Percentiles rank a stretch among this genome's conserved stretches.
Conservation (phyloP, 129 eudicot species). For the Escallonia herrerae region DNA sequence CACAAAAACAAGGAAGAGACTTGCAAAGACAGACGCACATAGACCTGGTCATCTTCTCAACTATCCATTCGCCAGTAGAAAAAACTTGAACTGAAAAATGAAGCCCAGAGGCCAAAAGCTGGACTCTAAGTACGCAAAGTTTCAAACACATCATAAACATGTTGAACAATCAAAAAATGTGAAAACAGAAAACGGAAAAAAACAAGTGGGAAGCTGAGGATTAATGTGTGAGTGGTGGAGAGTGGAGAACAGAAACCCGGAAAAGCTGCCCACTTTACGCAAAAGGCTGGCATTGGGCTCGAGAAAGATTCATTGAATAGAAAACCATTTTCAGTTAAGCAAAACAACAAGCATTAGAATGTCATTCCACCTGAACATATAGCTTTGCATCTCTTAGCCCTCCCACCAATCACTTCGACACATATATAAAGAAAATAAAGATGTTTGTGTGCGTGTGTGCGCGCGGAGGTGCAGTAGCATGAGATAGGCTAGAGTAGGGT, state of each 20-base stretch:
- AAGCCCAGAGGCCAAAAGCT: background rate
- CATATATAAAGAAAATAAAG: too few species aligned
- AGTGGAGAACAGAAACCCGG: conserved; percentile 18
- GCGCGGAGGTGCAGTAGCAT: too few species aligned
- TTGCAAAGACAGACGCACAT: background rate
- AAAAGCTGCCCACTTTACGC: conserved; percentile 24
- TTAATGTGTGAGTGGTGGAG: conserved; percentile 8
- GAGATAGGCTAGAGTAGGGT: too few species aligned
- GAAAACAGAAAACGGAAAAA: background rate
- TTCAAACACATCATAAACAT: background rate
- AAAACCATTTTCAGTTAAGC: background rate
- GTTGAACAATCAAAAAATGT: conserved; percentile 4
- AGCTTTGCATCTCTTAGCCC: too few species aligned
- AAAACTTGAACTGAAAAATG: background rate
- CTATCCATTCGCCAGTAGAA: background rate
- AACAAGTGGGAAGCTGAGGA: background rate
- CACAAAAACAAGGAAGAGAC: background rate
- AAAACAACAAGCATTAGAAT: too few species aligned
- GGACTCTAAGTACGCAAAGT: too few species aligned
- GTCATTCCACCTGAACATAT: too few species aligned
- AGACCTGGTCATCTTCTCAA: background rate
- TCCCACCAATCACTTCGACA: too few species aligned
- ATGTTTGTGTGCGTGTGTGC: too few species aligned
- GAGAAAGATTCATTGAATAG: conserved; percentile 32
- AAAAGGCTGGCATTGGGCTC: conserved; percentile 27